These are phyloP conservation scores for Haemoproteus tartakovskyi DNA, from an alignment of 169 alveolate species.

Conservation along the genomic window DNA sequence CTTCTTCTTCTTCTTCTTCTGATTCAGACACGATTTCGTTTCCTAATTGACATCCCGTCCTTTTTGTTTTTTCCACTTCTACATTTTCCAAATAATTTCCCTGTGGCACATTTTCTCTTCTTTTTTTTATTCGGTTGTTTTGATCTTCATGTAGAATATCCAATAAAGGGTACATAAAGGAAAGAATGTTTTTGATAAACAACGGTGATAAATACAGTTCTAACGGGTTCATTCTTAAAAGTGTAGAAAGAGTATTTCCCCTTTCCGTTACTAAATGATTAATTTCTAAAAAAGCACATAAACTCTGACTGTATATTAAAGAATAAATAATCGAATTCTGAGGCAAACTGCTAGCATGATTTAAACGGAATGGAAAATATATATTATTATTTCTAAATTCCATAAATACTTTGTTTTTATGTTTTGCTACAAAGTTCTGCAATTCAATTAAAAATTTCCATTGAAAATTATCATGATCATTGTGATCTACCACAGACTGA, in stretches of 20 bases:
- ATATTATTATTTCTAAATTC: slow-evolving; percentile 50
- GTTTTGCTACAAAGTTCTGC: slow-evolving; percentile 67
- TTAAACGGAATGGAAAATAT: slow-evolving; percentile 11
- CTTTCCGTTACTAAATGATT: slow-evolving; percentile 63
- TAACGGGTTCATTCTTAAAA: slow-evolving; percentile 44
- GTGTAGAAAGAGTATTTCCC: slow-evolving; percentile 53
- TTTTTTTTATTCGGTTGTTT: not conserved
- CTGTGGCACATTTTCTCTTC: not conserved
- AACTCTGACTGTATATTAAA: slow-evolving; percentile 48
- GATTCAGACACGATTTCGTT: not conserved
- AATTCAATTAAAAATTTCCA: slow-evolving; percentile 70
- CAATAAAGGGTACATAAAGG: slow-evolving; percentile 49
- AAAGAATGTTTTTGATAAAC: slow-evolving; percentile 67
- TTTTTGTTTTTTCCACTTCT: slow-evolving; percentile 1
- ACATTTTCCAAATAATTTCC: not conserved
- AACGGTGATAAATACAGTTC: slow-evolving; percentile 44
- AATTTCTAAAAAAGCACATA: slow-evolving; percentile 60
- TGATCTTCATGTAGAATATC: slow-evolving; percentile 30
- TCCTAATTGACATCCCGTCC: slow-evolving; percentile 3
- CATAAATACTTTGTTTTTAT: slow-evolving; percentile 53
- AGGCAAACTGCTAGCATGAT: slow-evolving; percentile 7
- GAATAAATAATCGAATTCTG: slow-evolving; percentile 48
- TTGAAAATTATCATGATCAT: slow-evolving; percentile 71
- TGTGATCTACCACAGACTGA: slow-evolving; percentile 70
- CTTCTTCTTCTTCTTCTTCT: not conserved